Evolutionary conservation across 1,139 yeast genomes (phyloP).

Genomic region (Blastobotrys raffinosifermentans): DNA sequence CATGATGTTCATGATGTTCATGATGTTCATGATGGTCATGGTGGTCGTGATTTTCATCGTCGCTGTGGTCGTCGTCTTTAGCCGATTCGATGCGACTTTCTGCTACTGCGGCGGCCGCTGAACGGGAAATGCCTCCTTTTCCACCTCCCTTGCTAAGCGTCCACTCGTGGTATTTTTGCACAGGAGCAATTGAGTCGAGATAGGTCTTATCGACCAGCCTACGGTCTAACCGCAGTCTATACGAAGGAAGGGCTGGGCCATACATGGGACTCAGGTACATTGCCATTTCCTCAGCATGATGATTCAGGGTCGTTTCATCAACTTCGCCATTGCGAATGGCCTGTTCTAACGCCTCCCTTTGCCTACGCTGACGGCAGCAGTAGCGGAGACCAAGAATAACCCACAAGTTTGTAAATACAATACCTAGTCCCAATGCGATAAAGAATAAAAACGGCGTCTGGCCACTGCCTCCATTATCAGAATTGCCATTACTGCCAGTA

Average conservation of each 20-base stretch:
- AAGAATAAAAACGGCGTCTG: conserved; percentile 32
- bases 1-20: conserved; percentile 1
- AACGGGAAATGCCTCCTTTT: conserved; percentile 18
- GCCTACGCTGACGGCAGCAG: conserved; percentile 28
- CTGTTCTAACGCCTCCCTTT: conserved; percentile 16
- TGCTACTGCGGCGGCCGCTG: conserved; percentile 14
- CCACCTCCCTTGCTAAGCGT: conserved; percentile 16
- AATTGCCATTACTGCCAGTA: background rate
- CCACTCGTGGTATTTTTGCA: conserved; percentile 45
- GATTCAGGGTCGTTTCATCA: conserved; percentile 7
- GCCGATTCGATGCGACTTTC: background rate
- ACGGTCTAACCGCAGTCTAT: conserved; percentile 14
- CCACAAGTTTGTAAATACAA: conserved; percentile 35
- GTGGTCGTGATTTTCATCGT: background rate
- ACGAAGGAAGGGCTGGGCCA: conserved; percentile 16
- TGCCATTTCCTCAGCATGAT: conserved; percentile 14
- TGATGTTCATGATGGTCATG: background rate
- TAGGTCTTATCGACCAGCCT: conserved; percentile 47
- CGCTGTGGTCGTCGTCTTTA: background rate
- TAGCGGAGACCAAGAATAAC: conserved; percentile 33
- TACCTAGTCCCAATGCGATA: conserved; percentile 37
- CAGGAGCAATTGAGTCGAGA: conserved; percentile 57
- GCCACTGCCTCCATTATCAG: conserved; percentile 8
- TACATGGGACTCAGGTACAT: conserved; percentile 20
- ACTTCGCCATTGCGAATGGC: conserved; percentile 11